A percentile compares a stretch with the other conserved stretches of the same genome.
Conservation (phyloP, 768 basidiomycete species). For the Hydnum rufescens region DNA sequence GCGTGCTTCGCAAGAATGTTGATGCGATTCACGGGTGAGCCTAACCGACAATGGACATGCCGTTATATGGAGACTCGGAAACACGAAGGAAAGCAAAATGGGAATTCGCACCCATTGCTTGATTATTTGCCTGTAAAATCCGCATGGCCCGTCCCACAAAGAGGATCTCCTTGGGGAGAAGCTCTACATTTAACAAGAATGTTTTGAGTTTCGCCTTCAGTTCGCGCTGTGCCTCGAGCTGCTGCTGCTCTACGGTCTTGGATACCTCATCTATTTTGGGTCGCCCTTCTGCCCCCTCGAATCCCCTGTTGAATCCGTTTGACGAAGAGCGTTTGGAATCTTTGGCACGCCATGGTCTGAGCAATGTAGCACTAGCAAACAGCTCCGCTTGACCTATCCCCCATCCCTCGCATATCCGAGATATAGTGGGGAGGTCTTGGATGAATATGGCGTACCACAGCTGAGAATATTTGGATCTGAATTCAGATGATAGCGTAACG, state of each 20-base stretch:
- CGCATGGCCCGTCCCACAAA: neutral
- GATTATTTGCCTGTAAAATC: neutral
- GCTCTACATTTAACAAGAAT: neutral
- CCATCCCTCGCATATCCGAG: neutral
- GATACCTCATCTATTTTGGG: too few relatives aligned
- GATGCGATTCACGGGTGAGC: neutral
- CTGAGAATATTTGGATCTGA: neutral
- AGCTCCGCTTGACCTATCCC: constrained; percentile 1
- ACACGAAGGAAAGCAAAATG: too few relatives aligned
- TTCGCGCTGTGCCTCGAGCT: neutral
- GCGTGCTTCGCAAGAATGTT: neutral
- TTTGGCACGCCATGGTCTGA: neutral
- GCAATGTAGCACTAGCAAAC: neutral
- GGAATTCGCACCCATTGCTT: neutral
- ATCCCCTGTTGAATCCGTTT: neutral
- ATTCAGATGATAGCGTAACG: neutral
- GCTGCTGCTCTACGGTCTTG: neutral
- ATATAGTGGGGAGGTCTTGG: neutral
- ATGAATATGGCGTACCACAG: constrained; percentile 2
- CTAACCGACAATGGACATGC: neutral
- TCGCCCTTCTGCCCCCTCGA: neutral
- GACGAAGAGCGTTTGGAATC: neutral
- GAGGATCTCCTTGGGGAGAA: neutral
- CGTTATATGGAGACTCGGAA: too few relatives aligned
- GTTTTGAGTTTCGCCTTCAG: neutral